phyloP scores from a whole-genome alignment of 352 stramenopile genomes.

The Stramenopiles sp. region DNA sequence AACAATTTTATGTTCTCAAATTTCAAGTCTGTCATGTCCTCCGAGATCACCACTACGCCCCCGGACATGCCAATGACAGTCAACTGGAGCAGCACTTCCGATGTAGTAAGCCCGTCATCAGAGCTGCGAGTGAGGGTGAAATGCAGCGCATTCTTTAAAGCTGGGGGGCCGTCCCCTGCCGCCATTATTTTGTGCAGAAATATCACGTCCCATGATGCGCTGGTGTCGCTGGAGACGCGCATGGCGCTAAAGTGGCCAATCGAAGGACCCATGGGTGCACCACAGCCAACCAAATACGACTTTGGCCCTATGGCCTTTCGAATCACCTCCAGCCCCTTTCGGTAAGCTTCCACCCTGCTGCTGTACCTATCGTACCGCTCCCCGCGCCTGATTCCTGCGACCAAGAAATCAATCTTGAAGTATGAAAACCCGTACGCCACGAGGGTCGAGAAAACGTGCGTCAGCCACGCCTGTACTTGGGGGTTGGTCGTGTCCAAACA shows the following conservation, averaged over 20 bases:
- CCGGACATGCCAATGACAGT: background rate
- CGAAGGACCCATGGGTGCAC: background rate
- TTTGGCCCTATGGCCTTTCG: conserved; percentile 4
- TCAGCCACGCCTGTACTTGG: conserved; percentile 5
- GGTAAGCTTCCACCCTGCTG: conserved; percentile 7
- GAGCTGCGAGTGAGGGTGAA: background rate
- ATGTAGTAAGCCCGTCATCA: background rate
- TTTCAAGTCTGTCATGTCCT: conserved; percentile 1
- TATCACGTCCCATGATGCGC: background rate
- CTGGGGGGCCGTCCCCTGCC: background rate
- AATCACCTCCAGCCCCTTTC: background rate
- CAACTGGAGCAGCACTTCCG: background rate
- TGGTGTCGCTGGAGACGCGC: conserved; percentile 9
- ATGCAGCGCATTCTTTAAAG: background rate
- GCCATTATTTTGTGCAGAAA: background rate
- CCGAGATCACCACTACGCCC: conserved; percentile 8
- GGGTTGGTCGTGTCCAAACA: conserved; percentile 1
- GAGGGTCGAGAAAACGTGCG: background rate
- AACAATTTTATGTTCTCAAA: background rate
- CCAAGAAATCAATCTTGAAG: conserved; percentile 11
- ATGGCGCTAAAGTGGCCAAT: conserved; percentile 7
- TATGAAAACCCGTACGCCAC: conserved; percentile 9
- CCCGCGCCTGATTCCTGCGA: background rate
- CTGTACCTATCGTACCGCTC: conserved; percentile 5
- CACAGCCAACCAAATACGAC: conserved; percentile 2